These are phyloP conservation scores for Globisporangium paddicum DNA, from an alignment of 352 stramenopile genomes.

Conservation along the genomic window DNA sequence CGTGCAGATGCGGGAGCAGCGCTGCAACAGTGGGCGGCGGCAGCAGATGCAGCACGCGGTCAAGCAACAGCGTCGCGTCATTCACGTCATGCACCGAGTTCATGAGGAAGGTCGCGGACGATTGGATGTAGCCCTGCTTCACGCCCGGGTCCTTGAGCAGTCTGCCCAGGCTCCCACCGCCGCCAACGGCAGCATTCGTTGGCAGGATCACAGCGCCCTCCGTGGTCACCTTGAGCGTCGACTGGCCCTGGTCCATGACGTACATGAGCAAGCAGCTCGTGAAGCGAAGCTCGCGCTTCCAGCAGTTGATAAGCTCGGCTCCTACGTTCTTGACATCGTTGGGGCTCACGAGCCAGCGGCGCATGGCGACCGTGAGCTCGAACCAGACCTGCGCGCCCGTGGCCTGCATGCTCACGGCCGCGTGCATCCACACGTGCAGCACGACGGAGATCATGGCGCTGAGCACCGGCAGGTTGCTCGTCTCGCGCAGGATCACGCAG, in stretches of 20 bases:
- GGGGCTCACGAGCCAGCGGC: slow-evolving; percentile 69
- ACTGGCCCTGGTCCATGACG: slow-evolving; percentile 72
- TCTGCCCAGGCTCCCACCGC: slow-evolving; percentile 19
- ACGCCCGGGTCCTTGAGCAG: slow-evolving; percentile 36
- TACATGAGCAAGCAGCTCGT: slow-evolving; percentile 81
- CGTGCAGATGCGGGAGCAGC: slow-evolving; percentile 55
- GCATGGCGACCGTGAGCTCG: slow-evolving; percentile 73
- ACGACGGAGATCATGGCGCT: slow-evolving; percentile 80
- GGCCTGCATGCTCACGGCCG: slow-evolving; percentile 47
- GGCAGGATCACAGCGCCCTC: slow-evolving; percentile 57
- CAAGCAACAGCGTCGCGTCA: slow-evolving; percentile 70
- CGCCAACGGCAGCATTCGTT: slow-evolving; percentile 14
- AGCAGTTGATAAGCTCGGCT: slow-evolving; percentile 73
- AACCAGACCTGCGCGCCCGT: slow-evolving; percentile 70
- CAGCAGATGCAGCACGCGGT: slow-evolving; percentile 79
- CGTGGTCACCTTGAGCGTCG: slow-evolving; percentile 55
- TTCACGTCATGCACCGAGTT: slow-evolving; percentile 45
- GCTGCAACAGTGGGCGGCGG: slow-evolving; percentile 62
- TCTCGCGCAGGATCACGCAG: slow-evolving; percentile 61
- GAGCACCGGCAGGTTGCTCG: slow-evolving; percentile 51
- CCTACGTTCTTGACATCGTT: slow-evolving; percentile 54
- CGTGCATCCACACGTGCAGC: slow-evolving; percentile 86
- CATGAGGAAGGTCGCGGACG: slow-evolving; percentile 67
- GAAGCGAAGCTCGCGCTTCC: slow-evolving; percentile 80
- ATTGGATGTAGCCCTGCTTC: slow-evolving; percentile 68